Base-by-base conservation (phyloP, 129 eudicot species). In the Erigeron canadensis region DNA sequence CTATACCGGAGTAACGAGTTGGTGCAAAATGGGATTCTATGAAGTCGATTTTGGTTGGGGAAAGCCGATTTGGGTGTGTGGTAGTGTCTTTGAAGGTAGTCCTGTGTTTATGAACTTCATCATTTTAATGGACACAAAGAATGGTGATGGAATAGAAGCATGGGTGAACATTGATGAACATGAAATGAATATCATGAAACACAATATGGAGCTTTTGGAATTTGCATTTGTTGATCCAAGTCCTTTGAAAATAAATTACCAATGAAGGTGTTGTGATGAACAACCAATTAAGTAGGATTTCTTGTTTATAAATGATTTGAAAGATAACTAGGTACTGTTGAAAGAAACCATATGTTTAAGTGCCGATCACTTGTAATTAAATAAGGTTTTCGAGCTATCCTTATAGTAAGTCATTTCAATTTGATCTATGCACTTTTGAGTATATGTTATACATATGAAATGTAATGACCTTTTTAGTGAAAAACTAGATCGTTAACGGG, bases 31-130 rank as follows among this genome's bases (percentile, higher is more conserved):
- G 65, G 95, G 87, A 2, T 85, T 83, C 63, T 87, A 90, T 10
- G 86, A 85, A 10, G 68, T 45, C 5, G 89, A 90, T 83, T 90
- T 90, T 61, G 97, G 97, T 43, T 90, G 89, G 89, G 97, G 91
- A 17, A 85, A 75, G 73, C 95, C 97, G 38, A 15, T 80, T 5
- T 90, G 97, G 97, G 89, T 87, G 9, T 81, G 85, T 46, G 82
- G 86, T 65, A 75, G 86, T 59, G 79, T 85, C 48, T 76, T 70
- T 46, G 51, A 74, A 15, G 71, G 76, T 34, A 80, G 74, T 41
- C 61, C 89, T 3, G 76, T 71, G 43, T 80, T 85, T 28, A 81
- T 85, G 91, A 83, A 87, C 44, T 75, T 90, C 22, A 28, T 80
- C 3, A 47, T 87, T 18, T 44, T 87, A 16, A 83, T 77, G 84